Evolutionary conservation across 2,329 filamentous ascomycete species (phyloP), one percentile per base, ranked within the genome.

Genomic region (Aspergillus unguis): DNA sequence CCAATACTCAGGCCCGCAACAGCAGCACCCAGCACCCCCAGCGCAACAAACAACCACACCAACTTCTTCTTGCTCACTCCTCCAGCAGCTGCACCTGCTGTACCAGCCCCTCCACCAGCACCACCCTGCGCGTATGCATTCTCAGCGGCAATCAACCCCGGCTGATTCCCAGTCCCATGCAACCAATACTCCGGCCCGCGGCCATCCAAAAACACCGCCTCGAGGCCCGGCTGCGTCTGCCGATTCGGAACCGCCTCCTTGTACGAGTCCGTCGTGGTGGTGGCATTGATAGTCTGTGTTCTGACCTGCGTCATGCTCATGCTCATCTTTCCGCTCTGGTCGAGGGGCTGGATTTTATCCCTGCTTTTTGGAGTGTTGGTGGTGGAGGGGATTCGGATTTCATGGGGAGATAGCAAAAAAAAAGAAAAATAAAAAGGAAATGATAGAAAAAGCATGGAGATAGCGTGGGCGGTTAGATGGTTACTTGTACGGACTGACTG

Each of bases 1-100:
- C 52, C 52, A 11, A 43, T 43, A 4, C 35, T 37, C 23, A 50
- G n/a, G 3, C 41, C 52, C 3, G 36, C n/a, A 25, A 49, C 17
- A 17, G 17, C 17, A 17, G 17, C 17, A 17, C 17, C 17, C 17
- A 17, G 17, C 17, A 17, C 17, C 17, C 17, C 17, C 17, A 44
- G 27, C 4, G 33, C 31, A n/a, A 48, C 5, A n/a, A 41, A 29
- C 27, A 47, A 23, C 44, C 44, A 48, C 3, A 47, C 42, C 6
- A 32, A 6, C 10, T 42, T 52, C 8, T 31, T 36, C 28, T 48
- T 48, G 35, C 36, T 29, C 1, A 29, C 10, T 10, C 31, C 28
- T 17, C 17, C 17, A 17, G 17, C 42, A 10, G 3, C n/a, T 41
- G 41, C 8, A 48, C 26, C 25, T 27, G 17, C 43, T 29, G 17